Percentiles rank a stretch among this genome's conserved stretches.
These are phyloP conservation scores for Leishmania major DNA, from an alignment of 208 protist genomes.

Conservation along the genomic window DNA sequence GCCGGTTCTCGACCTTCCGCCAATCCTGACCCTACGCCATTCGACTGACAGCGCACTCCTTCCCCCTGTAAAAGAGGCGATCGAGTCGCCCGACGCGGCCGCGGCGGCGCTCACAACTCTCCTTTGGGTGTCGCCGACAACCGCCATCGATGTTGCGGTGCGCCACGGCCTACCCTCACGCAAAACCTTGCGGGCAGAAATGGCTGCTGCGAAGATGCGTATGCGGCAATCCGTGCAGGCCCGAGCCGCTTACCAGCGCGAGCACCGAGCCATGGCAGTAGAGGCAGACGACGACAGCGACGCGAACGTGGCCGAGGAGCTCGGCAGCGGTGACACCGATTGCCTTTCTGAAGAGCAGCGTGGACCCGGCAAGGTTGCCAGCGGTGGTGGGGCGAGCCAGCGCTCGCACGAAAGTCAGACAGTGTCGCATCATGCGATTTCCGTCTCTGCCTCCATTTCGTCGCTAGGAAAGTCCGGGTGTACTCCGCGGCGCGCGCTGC, in stretches of 20 bases:
- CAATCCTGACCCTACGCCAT: conserved; percentile 18
- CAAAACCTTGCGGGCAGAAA: conserved; percentile 22
- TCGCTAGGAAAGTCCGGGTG: conserved; percentile 1
- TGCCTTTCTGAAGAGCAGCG: neutral
- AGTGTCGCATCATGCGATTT: neutral
- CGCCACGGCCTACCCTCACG: conserved; percentile 18
- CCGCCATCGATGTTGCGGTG: conserved; percentile 27
- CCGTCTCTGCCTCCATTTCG: neutral
- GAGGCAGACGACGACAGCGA: neutral
- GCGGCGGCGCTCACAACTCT: conserved; percentile 5
- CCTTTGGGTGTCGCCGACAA: conserved; percentile 21
- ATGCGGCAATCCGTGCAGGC: conserved; percentile 51
- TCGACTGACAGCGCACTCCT: neutral
- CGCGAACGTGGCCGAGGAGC: neutral
- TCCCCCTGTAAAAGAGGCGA: neutral
- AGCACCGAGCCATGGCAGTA: conserved; percentile 13
- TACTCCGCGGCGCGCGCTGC: conserved; percentile 4
- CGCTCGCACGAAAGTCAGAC: neutral
- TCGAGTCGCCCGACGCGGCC: neutral
- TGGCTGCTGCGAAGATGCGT: conserved; percentile 23
- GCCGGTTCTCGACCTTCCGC: conserved; percentile 17
- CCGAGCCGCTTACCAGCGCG: conserved; percentile 35
- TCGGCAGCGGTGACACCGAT: neutral
- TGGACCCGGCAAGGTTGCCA: neutral
- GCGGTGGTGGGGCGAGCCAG: neutral